Evolutionary conservation across 345 rosid species (phyloP).

Genomic region (Orychophragmus violaceus): DNA sequence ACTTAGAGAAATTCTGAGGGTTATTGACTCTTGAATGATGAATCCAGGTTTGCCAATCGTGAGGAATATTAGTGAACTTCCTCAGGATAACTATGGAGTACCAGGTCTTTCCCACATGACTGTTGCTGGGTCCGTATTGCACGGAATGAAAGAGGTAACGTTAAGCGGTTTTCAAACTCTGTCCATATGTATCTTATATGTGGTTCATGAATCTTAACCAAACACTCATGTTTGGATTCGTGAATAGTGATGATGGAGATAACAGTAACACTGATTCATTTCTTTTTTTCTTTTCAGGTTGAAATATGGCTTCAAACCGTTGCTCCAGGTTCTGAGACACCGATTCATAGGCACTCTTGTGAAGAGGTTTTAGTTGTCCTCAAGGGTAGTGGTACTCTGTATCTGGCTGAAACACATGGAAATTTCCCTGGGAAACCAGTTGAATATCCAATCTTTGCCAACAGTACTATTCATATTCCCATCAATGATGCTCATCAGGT

Average conservation of each 20-base stretch:
- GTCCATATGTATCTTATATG: neutral
- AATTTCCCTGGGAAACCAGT: slow-evolving; percentile 72
- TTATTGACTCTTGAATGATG: slow-evolving; percentile 10
- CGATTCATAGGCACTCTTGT: slow-evolving; percentile 91
- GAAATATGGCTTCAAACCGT: slow-evolving; percentile 93
- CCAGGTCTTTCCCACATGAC: slow-evolving; percentile 77
- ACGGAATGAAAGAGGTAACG: slow-evolving; percentile 78
- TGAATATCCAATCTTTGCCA: slow-evolving; percentile 53
- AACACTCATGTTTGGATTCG: neutral
- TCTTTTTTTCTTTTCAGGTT: slow-evolving; percentile 41
- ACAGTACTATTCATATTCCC: slow-evolving; percentile 76
- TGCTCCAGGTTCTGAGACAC: slow-evolving; percentile 74
- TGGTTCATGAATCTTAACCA: too few species aligned
- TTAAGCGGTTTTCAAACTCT: neutral
- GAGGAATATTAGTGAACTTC: slow-evolving; percentile 67
- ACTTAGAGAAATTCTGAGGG: neutral
- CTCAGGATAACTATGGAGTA: slow-evolving; percentile 72
- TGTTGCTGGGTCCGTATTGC: slow-evolving; percentile 57
- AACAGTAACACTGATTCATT: neutral
- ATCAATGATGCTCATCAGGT: slow-evolving; percentile 95
- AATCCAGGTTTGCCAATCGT: slow-evolving; percentile 57
- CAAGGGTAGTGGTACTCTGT: slow-evolving; percentile 13
- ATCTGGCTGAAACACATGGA: slow-evolving; percentile 61
- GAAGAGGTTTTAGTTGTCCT: slow-evolving; percentile 75
- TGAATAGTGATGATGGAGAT: too few species aligned